Conservation (phyloP, 495 filamentous ascomycete genomes). For the Penicillium crystallinum region DNA sequence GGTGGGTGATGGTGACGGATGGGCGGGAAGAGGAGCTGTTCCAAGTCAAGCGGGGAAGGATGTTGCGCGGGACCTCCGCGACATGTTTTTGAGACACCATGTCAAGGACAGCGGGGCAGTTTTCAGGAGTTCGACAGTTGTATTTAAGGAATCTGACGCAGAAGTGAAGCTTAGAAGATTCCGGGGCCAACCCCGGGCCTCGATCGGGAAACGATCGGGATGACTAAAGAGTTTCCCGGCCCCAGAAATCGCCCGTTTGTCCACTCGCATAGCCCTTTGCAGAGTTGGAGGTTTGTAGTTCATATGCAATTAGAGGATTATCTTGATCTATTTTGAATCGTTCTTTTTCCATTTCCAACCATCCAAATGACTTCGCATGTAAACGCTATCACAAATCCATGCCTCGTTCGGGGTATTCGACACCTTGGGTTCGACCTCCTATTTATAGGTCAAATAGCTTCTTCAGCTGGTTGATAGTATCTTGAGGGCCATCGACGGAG, state of each 20-base stretch:
- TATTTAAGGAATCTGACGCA: not conserved
- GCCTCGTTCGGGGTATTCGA: not conserved
- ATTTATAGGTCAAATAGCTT: conserved; percentile 68
- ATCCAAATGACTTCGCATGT: conserved; percentile 2
- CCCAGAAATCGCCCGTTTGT: not conserved
- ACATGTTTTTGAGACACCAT: conserved; percentile 39
- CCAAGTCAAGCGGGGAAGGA: conserved; percentile 44
- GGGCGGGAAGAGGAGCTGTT: conserved; percentile 38
- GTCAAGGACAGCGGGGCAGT: not conserved
- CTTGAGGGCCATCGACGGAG: conserved; percentile 70
- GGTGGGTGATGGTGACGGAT: conserved; percentile 27
- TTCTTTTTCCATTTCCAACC: not conserved
- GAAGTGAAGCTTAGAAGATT: conserved; percentile 7
- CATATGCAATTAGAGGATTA: conserved; percentile 8
- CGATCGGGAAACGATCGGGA: conserved; percentile 6
- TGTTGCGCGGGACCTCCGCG: conserved; percentile 34
- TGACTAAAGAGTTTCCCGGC: conserved; percentile 18
- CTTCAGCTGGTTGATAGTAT: conserved; percentile 72
- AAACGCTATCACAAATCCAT: conserved; percentile 16
- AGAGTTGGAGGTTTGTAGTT: not conserved
- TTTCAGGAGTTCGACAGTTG: not conserved
- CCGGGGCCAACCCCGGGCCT: not conserved
- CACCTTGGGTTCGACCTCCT: too few relatives aligned
- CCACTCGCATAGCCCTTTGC: not conserved
- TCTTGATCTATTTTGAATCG: conserved; percentile 2